Evolutionary conservation across 164 flowering plant species (phyloP), one percentile per base, ranked within the genome.

Genomic region (Vitis labrusca): DNA sequence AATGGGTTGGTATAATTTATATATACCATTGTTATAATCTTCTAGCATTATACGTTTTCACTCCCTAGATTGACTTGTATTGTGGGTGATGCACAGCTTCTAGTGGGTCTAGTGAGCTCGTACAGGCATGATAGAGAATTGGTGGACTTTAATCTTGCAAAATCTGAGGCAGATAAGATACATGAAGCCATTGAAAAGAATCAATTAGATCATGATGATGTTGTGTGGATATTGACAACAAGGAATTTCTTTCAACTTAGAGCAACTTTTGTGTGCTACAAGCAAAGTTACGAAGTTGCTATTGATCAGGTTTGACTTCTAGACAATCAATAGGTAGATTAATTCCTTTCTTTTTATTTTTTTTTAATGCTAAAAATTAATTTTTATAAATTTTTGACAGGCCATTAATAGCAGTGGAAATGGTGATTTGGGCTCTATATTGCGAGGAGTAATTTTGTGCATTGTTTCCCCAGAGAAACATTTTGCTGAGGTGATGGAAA

Each of bases 171-270:
- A 37, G 74, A 58, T 9, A 68, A 51, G 63, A 80, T 93, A 44
- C 82, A 73, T 48, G 80, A 86, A 48, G 84, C 88, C 60, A 84
- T 93, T 49, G 53, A 78, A 71, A 73, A 49, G 27, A 87, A 87
- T 73, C 60, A 80, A 59, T 68, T 89, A 57, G 90, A 85, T 51
- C 62, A 80, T 50, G 88, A 87, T 63, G 60, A 81, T 44, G 52
- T 93, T 37, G 56, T 87, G 4, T 75, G 83, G 82, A 81, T 91
- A 59, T 84, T 91, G 8, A 64, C 83, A 69, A 88, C 93, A 0
- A 84, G 98, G 71, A 93, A 85, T 64, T 8, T 68, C 52, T 77
- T 61, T 73, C 98, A 89, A 82, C 92, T 93, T 59, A 79, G 79
- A 72, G 84, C 80, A 64, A 89, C 92, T 67, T 89, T 91, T 64